Evolutionary conservation across 164 flowering plant genomes (phyloP).

Genomic region (Euptelea pleiosperma): DNA sequence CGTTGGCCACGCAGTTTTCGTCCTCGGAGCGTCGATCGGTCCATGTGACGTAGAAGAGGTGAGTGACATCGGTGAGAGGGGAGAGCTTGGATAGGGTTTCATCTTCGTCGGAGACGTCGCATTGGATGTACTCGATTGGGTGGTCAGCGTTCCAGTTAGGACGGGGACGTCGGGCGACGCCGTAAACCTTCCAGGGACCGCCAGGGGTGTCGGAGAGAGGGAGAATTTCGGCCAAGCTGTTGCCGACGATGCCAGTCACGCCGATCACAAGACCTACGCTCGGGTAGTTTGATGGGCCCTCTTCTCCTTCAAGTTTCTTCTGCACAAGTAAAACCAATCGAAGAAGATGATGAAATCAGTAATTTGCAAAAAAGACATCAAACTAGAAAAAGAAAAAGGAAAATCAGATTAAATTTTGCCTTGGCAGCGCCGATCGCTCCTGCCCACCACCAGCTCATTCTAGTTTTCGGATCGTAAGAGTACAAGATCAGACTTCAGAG

Average conservation of each 20-base stretch:
- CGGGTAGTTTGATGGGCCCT: slow-evolving; percentile 28
- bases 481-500: not conserved
- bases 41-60: slow-evolving; percentile 74
- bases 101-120: slow-evolving; percentile 48
- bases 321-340: slow-evolving; percentile 18
- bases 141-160: slow-evolving; percentile 59
- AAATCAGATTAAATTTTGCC: slow-evolving; percentile 16
- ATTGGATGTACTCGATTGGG: slow-evolving; percentile 66
- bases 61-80: slow-evolving; percentile 62
- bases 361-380: not conserved
- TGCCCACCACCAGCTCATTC: slow-evolving; percentile 82
- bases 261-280: slow-evolving; percentile 73
- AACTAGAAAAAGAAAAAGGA: not conserved
- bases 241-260: slow-evolving; percentile 81
- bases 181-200: slow-evolving; percentile 88
- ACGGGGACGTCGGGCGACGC: slow-evolving; percentile 67
- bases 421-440: slow-evolving; percentile 72
- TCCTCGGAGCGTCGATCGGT: slow-evolving; percentile 38
- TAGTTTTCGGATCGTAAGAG: not conserved
- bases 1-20: slow-evolving; percentile 51
- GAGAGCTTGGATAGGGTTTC: slow-evolving; percentile 54
- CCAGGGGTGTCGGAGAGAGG: slow-evolving; percentile 82
- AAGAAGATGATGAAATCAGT: not conserved
- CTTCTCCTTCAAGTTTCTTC: slow-evolving; percentile 66
- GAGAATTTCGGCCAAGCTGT: slow-evolving; percentile 82